These are phyloP conservation scores for Fusarium multiceps DNA, from an alignment of 2,329 filamentous ascomycete genomes.

Conservation along the genomic window DNA sequence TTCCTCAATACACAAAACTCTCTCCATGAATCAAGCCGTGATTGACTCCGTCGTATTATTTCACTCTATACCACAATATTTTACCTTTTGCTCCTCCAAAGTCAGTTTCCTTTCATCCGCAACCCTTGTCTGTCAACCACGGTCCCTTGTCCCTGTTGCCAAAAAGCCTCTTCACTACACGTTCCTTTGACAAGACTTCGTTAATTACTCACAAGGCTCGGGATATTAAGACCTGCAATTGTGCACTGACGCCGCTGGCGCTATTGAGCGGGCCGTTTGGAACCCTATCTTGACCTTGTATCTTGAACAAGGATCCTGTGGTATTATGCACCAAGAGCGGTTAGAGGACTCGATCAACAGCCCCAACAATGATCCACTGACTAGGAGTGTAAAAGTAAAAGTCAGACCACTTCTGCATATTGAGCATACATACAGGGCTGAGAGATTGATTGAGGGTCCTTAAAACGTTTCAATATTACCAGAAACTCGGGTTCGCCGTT, in stretches of 20 bases:
- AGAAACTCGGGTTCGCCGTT: neutral
- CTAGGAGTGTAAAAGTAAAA: constrained; percentile 7
- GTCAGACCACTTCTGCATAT: neutral
- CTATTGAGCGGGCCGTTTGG: neutral
- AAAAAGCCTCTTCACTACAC: neutral
- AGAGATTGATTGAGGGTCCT: neutral
- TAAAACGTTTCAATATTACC: neutral
- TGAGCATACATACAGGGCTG: neutral
- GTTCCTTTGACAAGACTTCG: neutral
- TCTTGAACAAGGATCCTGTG: neutral
- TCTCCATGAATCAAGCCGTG: too few relatives aligned
- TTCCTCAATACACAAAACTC: too few relatives aligned
- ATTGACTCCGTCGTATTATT: too few relatives aligned
- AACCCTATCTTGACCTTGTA: constrained; percentile 10
- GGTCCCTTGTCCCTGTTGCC: neutral
- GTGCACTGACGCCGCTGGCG: neutral
- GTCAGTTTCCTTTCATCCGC: neutral
- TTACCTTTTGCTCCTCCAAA: too few relatives aligned
- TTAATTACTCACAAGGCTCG: neutral
- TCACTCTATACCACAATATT: accelerated
- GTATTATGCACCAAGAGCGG: neutral
- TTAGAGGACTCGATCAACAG: neutral
- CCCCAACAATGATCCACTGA: neutral
- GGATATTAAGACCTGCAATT: neutral
- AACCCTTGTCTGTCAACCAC: neutral